Evolutionary conservation across 1,284 basidiomycete species (phyloP).

Genomic region (Ganoderma sinense): DNA sequence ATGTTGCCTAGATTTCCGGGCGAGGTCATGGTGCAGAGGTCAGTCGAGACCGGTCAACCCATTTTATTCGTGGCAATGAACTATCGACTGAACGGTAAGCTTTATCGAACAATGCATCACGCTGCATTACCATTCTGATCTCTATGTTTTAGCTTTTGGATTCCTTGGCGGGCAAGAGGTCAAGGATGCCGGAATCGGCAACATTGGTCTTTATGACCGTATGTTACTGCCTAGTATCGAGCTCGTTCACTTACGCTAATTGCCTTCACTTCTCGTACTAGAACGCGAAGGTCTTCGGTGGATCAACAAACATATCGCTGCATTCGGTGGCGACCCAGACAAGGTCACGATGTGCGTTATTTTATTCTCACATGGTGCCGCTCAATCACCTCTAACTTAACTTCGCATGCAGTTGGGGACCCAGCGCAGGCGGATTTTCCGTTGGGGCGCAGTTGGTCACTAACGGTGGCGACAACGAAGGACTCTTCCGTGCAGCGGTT

Average conservation of each 20-base stretch:
- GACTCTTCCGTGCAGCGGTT: constrained; percentile 12
- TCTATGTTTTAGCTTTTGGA: background rate
- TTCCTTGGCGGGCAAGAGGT: constrained; percentile 48
- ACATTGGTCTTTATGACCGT: constrained; percentile 50
- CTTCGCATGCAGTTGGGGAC: constrained; percentile 45
- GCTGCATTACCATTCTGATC: too few relatives aligned
- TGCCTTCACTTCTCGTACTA: background rate
- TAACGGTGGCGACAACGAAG: constrained; percentile 41
- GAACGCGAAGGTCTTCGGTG: constrained; percentile 56
- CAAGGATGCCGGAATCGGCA: constrained; percentile 50
- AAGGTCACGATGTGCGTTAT: constrained; percentile 40
- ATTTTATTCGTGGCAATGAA: background rate
- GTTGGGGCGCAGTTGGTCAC: constrained; percentile 42
- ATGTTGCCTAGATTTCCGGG: too few relatives aligned
- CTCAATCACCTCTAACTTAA: background rate
- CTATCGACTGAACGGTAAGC: background rate
- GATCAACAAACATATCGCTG: constrained; percentile 50
- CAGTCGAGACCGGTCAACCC: background rate
- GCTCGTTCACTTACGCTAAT: background rate
- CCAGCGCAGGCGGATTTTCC: constrained; percentile 49
- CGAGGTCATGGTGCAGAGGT: background rate
- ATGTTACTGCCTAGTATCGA: constrained; percentile 29
- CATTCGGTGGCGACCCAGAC: constrained; percentile 48
- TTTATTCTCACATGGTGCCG: too few relatives aligned
- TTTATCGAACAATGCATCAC: too few relatives aligned